Percentiles rank a stretch among this genome's conserved stretches.
Conservation (phyloP, 495 filamentous ascomycete genomes). For the Aspergillus haitiensis region DNA sequence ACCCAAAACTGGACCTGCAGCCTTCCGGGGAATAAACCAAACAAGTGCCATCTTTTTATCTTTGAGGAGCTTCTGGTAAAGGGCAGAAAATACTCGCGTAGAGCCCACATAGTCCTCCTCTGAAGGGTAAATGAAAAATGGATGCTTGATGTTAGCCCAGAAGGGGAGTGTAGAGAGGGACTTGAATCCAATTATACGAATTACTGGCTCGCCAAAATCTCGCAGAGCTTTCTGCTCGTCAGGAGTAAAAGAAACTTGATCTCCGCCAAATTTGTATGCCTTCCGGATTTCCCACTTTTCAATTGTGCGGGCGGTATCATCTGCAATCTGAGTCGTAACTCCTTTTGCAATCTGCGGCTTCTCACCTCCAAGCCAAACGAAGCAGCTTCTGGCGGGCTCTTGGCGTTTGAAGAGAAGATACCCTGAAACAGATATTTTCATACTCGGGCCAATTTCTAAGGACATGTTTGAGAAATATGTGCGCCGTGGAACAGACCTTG, state of each 20-base stretch:
- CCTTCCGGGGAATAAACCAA: constrained; percentile 84
- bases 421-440: constrained; percentile 88
- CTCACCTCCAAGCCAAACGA: constrained; percentile 82
- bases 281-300: constrained; percentile 84
- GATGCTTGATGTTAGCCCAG: constrained; percentile 83
- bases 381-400: constrained; percentile 73
- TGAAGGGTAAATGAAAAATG: constrained; percentile 91
- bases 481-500: constrained; percentile 82
- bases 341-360: constrained; percentile 75
- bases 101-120: constrained; percentile 89
- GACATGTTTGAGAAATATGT: constrained; percentile 82
- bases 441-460: constrained; percentile 79
- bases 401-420: constrained; percentile 88
- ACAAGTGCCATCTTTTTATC: constrained; percentile 77
- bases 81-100: constrained; percentile 85
- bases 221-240: constrained; percentile 78
- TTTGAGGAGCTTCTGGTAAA: constrained; percentile 81
- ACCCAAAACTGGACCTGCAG: constrained; percentile 73
- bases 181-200: constrained; percentile 96
- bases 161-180: constrained; percentile 68
- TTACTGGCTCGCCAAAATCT: constrained; percentile 74
- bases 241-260: constrained; percentile 78
- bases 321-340: constrained; percentile 68
- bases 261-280: constrained; percentile 93
- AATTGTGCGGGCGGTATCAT: constrained; percentile 69